Percentiles rank a stretch among this genome's conserved stretches.
Evolutionary conservation across 2,329 filamentous ascomycete species (phyloP).

Genomic region (Meredithiella fracta): DNA sequence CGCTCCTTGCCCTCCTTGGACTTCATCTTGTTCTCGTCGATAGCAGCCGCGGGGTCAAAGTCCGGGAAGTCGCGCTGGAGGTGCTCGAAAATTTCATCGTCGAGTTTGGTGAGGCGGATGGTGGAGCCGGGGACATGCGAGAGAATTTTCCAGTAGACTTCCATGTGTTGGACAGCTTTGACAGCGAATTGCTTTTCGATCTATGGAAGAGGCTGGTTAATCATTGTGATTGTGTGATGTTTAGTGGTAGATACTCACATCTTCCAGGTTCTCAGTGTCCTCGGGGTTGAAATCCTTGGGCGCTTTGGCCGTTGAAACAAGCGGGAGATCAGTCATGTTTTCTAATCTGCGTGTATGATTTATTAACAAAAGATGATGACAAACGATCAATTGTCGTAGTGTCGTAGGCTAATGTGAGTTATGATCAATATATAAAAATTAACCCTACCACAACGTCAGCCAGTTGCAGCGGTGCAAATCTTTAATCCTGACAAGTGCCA

Average conservation of each 20-base stretch:
- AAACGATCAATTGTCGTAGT: neutral
- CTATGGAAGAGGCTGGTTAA: constrained; percentile 26
- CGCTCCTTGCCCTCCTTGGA: constrained; percentile 85
- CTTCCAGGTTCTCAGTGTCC: constrained; percentile 37
- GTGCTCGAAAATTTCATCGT: constrained; percentile 87
- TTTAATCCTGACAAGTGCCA: neutral
- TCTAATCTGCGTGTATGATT: neutral
- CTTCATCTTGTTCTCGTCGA: constrained; percentile 94
- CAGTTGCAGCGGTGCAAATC: constrained; percentile 11
- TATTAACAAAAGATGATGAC: neutral
- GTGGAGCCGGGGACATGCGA: constrained; percentile 79
- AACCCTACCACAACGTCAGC: neutral
- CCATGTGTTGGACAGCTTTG: constrained; percentile 91
- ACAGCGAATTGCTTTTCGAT: constrained; percentile 99
- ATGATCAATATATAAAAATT: neutral
- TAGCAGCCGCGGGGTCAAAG: constrained; percentile 63
- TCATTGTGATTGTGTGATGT: neutral
- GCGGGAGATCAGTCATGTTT: constrained; percentile 12
- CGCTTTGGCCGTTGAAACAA: constrained; percentile 6
- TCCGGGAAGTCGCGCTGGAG: constrained; percentile 81
- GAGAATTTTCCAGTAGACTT: constrained; percentile 93
- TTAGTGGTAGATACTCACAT: constrained; percentile 27
- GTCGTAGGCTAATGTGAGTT: neutral
- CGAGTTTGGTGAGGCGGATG: constrained; percentile 79
- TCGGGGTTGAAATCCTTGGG: constrained; percentile 35